Evolutionary conservation across 1,284 basidiomycete genomes (phyloP), one percentile per base, ranked within the genome.

Genomic region (Malassezia nana): DNA sequence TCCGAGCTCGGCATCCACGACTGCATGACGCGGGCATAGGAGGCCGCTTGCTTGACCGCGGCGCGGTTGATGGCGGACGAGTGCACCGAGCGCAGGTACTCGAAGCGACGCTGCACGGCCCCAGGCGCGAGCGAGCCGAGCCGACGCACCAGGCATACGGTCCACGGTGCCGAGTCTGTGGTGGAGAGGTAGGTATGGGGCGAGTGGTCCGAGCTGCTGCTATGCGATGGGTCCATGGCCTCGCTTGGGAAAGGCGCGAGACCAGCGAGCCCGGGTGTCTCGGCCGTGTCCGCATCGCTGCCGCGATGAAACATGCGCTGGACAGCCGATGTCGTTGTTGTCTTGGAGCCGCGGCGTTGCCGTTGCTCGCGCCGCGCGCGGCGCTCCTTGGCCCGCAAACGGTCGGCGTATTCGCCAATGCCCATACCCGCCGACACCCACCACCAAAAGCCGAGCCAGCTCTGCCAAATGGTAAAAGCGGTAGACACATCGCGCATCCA

Each of bases 381-480:
- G 20, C 51, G 51, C 30, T 47, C 40, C 22, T 48, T n/a, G 6
- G 38, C 35, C 13, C 38, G 48, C 42, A 66, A 57, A 6, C 70
- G 62, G 55, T 74, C 72, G 42, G 72, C 72, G 29, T 73, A 70
- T 44, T 74, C 72, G 41, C 72, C 72, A 33, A 74, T 73, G 31
- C 70, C 69, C 72, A 74, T 74, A 46, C 72, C 72, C 24, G 66
- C 63, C 47, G 67, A 67, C 46, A 72, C 68, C 72, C 72, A 74
- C 72, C 72, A 74, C 72, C 72, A 74, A 50, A 73, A 74, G 32
- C 72, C 72, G 18, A 74, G 64, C 72, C 72, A 74, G 53, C 63
- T 66, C 55, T 74, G 72, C 67, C 70, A 71, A 58, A 71, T 61
- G 32, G 69, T 72, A 18, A 74, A 60, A 8, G 68, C 63, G 63